Conservation (phyloP, 306 rosid genomes). For the Canavalia gladiata region DNA sequence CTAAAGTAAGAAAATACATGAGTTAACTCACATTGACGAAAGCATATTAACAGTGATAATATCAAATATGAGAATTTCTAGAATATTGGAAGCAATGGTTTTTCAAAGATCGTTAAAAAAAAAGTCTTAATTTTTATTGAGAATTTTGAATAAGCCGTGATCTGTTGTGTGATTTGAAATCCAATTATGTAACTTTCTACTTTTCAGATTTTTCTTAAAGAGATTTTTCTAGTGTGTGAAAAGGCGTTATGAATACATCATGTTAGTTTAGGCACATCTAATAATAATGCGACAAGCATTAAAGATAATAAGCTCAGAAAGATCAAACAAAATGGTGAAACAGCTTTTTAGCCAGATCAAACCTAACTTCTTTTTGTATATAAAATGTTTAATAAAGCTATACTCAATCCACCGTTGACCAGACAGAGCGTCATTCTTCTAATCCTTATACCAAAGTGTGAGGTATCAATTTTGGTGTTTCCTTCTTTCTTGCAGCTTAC, state of each 20-base stretch:
- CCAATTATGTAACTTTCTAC: background rate
- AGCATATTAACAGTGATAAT: background rate
- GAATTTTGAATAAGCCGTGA: background rate
- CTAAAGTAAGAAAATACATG: background rate
- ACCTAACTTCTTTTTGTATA: conserved; percentile 38
- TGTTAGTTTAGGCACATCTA: background rate
- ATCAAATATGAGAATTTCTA: conserved; percentile 30
- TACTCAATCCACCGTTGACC: conserved; percentile 34
- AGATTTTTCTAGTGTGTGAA: background rate
- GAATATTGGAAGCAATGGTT: conserved; percentile 7
- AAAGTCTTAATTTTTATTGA: background rate
- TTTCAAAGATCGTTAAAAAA: background rate
- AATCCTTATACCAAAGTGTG: conserved; percentile 37
- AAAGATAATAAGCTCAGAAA: background rate
- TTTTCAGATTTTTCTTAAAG: conserved; percentile 1
- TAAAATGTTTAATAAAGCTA: conserved; percentile 26
- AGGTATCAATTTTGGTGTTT: conserved; percentile 10
- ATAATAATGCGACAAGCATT: conserved; percentile 30
- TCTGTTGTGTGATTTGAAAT: background rate
- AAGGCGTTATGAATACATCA: background rate
- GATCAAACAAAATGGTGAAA: conserved; percentile 34
- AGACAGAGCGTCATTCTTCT: background rate
- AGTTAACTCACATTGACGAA: background rate
- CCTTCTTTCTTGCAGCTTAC: background rate
- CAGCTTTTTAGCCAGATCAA: conserved; percentile 41